These are phyloP conservation scores for Chalara sp. DNA, from an alignment of 2,329 filamentous ascomycete genomes.

Conservation along the genomic window DNA sequence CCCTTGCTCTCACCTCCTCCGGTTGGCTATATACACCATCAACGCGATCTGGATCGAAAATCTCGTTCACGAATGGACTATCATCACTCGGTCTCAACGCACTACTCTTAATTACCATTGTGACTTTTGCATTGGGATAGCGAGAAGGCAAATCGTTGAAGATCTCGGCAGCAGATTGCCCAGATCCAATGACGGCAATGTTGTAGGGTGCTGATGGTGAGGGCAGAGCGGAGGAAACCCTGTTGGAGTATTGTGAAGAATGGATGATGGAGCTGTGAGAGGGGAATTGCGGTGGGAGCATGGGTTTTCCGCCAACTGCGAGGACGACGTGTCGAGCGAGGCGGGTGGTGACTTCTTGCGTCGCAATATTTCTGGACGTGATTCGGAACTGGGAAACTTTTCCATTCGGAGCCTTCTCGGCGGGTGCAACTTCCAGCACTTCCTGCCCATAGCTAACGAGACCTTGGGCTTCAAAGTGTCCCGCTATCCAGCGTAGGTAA, in stretches of 20 bases:
- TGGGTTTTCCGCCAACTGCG: constrained; percentile 58
- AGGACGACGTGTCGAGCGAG: constrained; percentile 44
- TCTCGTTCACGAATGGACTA: constrained; percentile 62
- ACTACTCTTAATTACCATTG: constrained; percentile 70
- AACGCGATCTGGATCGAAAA: constrained; percentile 82
- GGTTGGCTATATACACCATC: constrained; percentile 67
- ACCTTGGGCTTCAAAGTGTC: constrained; percentile 57
- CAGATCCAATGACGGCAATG: constrained; percentile 77
- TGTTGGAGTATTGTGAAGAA: constrained; percentile 74
- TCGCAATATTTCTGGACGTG: constrained; percentile 11
- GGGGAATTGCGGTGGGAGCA: constrained; percentile 62
- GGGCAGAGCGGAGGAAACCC: constrained; percentile 43
- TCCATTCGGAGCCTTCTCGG: background rate
- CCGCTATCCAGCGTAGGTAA: constrained; percentile 88
- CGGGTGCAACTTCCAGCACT: constrained; percentile 37
- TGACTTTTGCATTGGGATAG: constrained; percentile 74
- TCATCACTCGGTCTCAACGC: constrained; percentile 86
- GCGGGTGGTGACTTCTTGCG: constrained; percentile 31
- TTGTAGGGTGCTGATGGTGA: constrained; percentile 40
- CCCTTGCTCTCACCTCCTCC: constrained; percentile 47
- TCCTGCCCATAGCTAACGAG: constrained; percentile 60
- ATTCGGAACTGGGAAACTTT: constrained; percentile 4
- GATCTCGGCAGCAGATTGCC: constrained; percentile 89
- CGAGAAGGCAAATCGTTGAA: constrained; percentile 76
- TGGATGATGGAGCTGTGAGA: constrained; percentile 67